Evolutionary conservation across 2,329 filamentous ascomycete genomes (phyloP), one percentile per base, ranked within the genome.

Genomic region (Chaetomium olivaceum): DNA sequence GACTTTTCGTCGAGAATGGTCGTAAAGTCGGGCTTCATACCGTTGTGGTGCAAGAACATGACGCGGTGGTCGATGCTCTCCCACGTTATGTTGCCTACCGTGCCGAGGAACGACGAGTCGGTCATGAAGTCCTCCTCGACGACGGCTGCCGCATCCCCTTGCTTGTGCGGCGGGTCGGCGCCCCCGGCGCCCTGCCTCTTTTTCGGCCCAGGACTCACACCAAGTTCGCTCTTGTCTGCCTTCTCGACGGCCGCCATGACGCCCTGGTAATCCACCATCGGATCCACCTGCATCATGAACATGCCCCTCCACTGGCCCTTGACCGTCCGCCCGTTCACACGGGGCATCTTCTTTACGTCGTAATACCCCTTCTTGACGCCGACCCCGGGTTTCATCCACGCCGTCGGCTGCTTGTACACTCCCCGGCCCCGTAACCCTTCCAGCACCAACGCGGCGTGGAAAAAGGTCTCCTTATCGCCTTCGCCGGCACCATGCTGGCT

Each of bases 381-480:
- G 25, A 62, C 46, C 1, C 60, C 63, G 4, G 59, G 58, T 11
- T 58, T 56, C 52, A 62, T 68, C 68, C 66, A 70, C 14, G 36
- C 58, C 14, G 62, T 67, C 12, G 67, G 65, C 50, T 50, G 55
- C 9, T 29, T 1, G 56, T 69, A 69, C 2, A 9, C 31, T 9
- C 52, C 56, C 33, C 27, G 76, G 75, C 59, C 74, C 73, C 59
- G 80, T 76, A 69, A 77, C 73, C 70, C 81, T 2, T 74, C 72
- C 16, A 82, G 72, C 8, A 76, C 79, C 21, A 78, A 69, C 9
- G 81, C 80, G 0, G 80, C 81, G 59, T 77, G 78, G 11, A 80
- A 67, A 63, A 82, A 82, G 0, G 80, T 83, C 67, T 84, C 81
- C 71, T 82, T 82, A 73, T 83, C 81, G 27, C 81, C 81, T 65